phyloP scores from a whole-genome alignment of 495 filamentous ascomycete species.

The Neurospora tetraspora region DNA sequence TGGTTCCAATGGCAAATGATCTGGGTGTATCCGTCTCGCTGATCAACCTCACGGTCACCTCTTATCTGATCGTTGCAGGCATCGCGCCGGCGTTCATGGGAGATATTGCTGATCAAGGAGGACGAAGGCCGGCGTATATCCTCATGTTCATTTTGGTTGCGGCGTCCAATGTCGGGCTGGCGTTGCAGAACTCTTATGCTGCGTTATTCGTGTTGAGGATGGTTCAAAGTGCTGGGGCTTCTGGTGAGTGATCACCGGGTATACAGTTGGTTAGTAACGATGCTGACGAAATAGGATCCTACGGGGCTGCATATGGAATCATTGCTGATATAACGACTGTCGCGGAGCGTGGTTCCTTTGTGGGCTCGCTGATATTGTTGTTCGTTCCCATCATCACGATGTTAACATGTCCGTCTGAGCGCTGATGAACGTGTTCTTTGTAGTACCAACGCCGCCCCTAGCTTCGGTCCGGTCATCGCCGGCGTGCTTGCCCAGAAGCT shows the following conservation, averaged over 20 bases:
- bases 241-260: slow-evolving; percentile 12
- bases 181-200: slow-evolving; percentile 36
- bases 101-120: slow-evolving; percentile 36
- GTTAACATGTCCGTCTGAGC: background rate
- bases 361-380: slow-evolving; percentile 20
- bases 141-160: slow-evolving; percentile 36
- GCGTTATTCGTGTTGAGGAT: slow-evolving; percentile 40
- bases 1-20: slow-evolving; percentile 34
- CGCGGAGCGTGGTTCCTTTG: slow-evolving; percentile 39
- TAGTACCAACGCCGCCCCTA: slow-evolving; percentile 22
- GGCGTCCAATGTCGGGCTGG: slow-evolving; percentile 41
- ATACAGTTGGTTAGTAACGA: too few species aligned
- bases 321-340: slow-evolving; percentile 37
- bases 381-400: background rate
- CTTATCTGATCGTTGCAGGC: slow-evolving; percentile 38
- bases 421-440: slow-evolving; percentile 1
- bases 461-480: slow-evolving; percentile 41
- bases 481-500: slow-evolving; percentile 41
- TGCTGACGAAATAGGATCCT: background rate
- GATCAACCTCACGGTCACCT: slow-evolving; percentile 45
- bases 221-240: slow-evolving; percentile 40
- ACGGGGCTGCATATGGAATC: slow-evolving; percentile 28
- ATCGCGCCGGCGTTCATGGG: slow-evolving; percentile 41
- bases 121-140: slow-evolving; percentile 41
- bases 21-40: slow-evolving; percentile 33